Percentiles rank a stretch among this genome's conserved stretches.
Evolutionary conservation across 331 rosid genomes (phyloP).

Genomic region (Quercus phellos): DNA sequence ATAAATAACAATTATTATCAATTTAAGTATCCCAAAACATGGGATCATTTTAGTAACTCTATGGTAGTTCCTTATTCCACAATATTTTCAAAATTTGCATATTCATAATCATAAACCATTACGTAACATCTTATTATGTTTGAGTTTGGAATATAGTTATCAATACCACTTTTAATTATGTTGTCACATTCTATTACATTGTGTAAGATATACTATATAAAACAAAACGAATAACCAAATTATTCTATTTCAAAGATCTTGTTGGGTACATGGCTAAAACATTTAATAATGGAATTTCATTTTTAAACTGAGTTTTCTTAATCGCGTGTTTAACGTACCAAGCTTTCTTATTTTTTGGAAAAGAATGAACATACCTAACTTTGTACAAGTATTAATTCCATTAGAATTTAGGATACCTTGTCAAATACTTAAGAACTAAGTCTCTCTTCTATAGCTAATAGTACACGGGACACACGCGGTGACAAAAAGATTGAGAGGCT

Average conservation of each 20-base stretch:
- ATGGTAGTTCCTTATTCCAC: too few species aligned
- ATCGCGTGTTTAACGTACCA: not conserved
- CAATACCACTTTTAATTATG: too few species aligned
- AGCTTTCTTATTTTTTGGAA: too few species aligned
- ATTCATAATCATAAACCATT: too few species aligned
- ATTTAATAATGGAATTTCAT: not conserved
- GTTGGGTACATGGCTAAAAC: not conserved
- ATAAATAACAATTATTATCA: too few species aligned
- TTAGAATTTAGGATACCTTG: not conserved
- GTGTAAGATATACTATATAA: not conserved
- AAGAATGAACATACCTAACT: too few species aligned
- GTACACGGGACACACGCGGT: conserved; percentile 47
- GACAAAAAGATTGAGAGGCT: conserved; percentile 37
- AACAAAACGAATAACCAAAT: not conserved
- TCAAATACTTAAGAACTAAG: conserved; percentile 53
- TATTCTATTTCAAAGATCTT: not conserved
- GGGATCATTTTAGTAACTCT: too few species aligned
- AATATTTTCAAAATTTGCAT: too few species aligned
- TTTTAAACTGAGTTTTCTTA: not conserved
- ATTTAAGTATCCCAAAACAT: too few species aligned
- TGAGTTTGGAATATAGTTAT: too few species aligned
- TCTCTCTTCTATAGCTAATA: not conserved
- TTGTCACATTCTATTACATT: too few species aligned
- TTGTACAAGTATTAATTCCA: not conserved
- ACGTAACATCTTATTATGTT: too few species aligned